These are phyloP conservation scores for Colletotrichum camelliae DNA, from an alignment of 2,329 filamentous ascomycete species.

Conservation along the genomic window DNA sequence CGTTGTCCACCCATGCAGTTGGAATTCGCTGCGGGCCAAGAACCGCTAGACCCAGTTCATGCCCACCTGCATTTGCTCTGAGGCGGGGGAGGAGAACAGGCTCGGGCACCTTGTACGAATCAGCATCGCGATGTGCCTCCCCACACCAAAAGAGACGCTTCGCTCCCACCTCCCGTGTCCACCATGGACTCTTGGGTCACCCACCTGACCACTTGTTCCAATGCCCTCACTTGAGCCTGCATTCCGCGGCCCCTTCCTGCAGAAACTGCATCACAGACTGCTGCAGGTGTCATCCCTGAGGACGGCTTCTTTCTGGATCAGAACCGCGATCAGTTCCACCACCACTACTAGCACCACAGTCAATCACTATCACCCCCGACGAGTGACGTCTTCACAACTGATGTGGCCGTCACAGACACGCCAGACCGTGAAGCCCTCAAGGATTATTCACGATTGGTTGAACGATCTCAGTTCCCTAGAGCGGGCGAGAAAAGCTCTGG, in stretches of 20 bases:
- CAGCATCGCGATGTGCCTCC: conserved; percentile 1
- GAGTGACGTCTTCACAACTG: neutral
- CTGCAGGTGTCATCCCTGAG: conserved; percentile 4
- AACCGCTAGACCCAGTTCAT: conserved; percentile 8
- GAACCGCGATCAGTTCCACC: neutral
- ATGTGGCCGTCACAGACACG: neutral
- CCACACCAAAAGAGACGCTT: conserved; percentile 7
- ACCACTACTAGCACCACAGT: neutral
- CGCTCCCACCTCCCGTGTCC: neutral
- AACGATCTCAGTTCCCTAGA: neutral
- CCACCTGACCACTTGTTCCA: conserved; percentile 5
- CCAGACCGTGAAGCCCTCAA: neutral
- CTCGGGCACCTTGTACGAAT: neutral
- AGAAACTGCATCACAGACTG: conserved; percentile 1
- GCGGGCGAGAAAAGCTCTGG: neutral
- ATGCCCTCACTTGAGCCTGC: neutral
- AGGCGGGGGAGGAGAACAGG: conserved; percentile 4
- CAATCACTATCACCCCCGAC: neutral
- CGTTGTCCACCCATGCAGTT: conserved; percentile 13
- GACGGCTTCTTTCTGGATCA: neutral
- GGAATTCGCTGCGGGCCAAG: conserved; percentile 8
- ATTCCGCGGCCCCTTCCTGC: conserved; percentile 5
- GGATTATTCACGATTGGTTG: neutral
- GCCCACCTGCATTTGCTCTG: conserved; percentile 1
- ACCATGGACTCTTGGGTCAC: neutral